Conservation (phyloP, 179 eudicot species). For the Beta corolliflora region DNA sequence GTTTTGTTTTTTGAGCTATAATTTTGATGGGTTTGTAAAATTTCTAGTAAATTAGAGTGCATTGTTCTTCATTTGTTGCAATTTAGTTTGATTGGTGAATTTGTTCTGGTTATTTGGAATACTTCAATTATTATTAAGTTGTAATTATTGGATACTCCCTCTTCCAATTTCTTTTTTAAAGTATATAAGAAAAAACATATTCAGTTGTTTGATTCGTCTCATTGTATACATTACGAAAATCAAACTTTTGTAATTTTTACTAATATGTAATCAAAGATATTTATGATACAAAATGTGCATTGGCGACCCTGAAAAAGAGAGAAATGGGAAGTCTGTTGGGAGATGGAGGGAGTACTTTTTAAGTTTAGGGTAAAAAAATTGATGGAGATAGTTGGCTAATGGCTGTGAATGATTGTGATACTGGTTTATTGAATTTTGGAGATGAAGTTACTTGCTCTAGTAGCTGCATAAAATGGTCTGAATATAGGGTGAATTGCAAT, state of each 20-base stretch:
- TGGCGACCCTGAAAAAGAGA: too few species aligned
- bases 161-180: too few species aligned
- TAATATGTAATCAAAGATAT: too few species aligned
- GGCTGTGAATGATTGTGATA: background rate
- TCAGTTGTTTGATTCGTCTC: too few species aligned
- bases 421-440: background rate
- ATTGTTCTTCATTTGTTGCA: background rate
- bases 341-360: background rate
- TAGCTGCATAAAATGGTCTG: conserved; percentile 1
- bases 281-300: too few species aligned
- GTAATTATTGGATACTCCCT: background rate
- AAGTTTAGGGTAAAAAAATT: background rate
- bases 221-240: too few species aligned
- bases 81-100: background rate
- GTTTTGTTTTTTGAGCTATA: conserved; percentile 10
- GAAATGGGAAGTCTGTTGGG: too few species aligned
- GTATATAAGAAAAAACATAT: too few species aligned
- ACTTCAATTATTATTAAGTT: background rate
- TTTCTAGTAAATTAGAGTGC: background rate
- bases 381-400: background rate
- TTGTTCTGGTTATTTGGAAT: background rate
- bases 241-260: too few species aligned
- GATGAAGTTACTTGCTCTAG: background rate
- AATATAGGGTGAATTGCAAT: background rate
- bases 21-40: conserved; percentile 5